Conservation (phyloP, 768 basidiomycete genomes). For the Serendipita vermifera region DNA sequence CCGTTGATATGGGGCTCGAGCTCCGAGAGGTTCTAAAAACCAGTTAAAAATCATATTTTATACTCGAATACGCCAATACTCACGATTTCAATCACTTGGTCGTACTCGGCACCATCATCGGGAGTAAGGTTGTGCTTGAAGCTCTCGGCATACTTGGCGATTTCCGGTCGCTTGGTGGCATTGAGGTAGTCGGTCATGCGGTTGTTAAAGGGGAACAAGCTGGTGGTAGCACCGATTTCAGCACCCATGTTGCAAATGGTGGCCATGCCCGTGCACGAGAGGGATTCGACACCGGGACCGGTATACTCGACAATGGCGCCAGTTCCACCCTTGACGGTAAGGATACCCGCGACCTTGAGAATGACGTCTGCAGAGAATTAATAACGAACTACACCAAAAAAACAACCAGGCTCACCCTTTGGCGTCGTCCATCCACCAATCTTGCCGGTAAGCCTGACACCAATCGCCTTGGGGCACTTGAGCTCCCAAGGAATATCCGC, state of each 20-base stretch:
- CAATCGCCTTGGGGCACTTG: conserved; percentile 98
- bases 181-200: conserved; percentile 90
- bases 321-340: conserved; percentile 98
- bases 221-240: conserved; percentile 98
- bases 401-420: conserved; percentile 49
- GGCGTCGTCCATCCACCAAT: conserved; percentile 96
- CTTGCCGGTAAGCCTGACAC: conserved; percentile 91
- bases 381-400: not conserved
- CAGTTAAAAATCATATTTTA: not conserved
- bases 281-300: conserved; percentile 86
- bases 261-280: conserved; percentile 98
- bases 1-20: conserved; percentile 99
- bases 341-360: conserved; percentile 95
- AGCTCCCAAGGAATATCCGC: conserved; percentile 97
- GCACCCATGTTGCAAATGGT: conserved; percentile 99
- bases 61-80: conserved; percentile 20
- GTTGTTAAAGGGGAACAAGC: conserved; percentile 94
- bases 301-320: conserved; percentile 97
- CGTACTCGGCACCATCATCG: conserved; percentile 83
- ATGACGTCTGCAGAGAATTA: conserved; percentile 61
- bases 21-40: conserved; percentile 70
- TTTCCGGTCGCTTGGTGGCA: conserved; percentile 83
- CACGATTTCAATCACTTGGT: conserved; percentile 85
- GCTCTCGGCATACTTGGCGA: conserved; percentile 75
- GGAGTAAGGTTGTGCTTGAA: conserved; percentile 87